Conservation (phyloP, 371 early-diverging fungal species). For the Gilbertella persicaria region DNA sequence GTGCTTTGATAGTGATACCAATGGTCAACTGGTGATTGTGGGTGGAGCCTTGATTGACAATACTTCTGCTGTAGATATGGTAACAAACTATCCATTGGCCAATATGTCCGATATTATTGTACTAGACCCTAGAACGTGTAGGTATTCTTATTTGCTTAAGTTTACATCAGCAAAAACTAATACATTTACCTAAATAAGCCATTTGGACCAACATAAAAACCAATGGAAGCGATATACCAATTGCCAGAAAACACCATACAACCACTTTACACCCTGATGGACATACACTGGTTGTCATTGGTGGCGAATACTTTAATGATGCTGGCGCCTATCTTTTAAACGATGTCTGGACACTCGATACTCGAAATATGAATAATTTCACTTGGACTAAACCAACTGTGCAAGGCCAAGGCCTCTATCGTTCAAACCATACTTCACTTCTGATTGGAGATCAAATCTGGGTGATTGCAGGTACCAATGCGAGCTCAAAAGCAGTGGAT, state of each 20-base stretch:
- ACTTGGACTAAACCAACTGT: slow-evolving; percentile 12
- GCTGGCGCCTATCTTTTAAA: slow-evolving; percentile 20
- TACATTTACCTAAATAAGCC: slow-evolving; percentile 7
- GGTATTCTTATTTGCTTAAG: neutral
- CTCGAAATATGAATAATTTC: slow-evolving; percentile 8
- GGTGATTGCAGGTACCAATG: slow-evolving; percentile 31
- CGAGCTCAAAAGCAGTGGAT: slow-evolving; percentile 23
- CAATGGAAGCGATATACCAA: slow-evolving; percentile 13
- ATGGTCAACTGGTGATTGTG: slow-evolving; percentile 22
- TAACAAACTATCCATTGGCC: slow-evolving; percentile 22
- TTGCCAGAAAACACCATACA: slow-evolving; percentile 28
- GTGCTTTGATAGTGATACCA: slow-evolving; percentile 20
- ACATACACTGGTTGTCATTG: slow-evolving; percentile 23
- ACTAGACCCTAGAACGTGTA: slow-evolving; percentile 29
- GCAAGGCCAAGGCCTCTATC: slow-evolving; percentile 15
- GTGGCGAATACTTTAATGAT: slow-evolving; percentile 26
- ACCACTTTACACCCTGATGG: slow-evolving; percentile 30
- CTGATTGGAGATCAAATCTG: slow-evolving; percentile 26
- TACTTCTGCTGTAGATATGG: slow-evolving; percentile 10
- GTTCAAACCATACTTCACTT: slow-evolving; percentile 31
- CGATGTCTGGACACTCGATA: slow-evolving; percentile 27
- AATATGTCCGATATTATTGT: slow-evolving; percentile 27
- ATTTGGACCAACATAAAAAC: slow-evolving; percentile 18
- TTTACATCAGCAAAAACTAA: neutral
- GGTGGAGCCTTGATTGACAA: slow-evolving; percentile 23